These are phyloP conservation scores for Ascochyta fabae DNA, from an alignment of 2,329 filamentous ascomycete species.

Conservation along the genomic window DNA sequence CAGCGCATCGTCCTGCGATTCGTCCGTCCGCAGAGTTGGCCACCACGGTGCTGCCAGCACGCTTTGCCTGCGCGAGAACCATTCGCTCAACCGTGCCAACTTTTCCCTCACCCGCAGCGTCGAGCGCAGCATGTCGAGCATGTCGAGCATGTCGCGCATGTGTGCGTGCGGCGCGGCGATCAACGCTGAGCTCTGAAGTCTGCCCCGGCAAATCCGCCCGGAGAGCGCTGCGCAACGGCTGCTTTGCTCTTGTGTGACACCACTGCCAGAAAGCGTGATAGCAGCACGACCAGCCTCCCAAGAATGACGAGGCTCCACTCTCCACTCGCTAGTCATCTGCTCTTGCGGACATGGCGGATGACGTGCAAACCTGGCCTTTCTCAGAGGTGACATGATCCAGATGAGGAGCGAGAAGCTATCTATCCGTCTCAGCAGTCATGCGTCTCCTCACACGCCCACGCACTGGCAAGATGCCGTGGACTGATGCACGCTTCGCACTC, in stretches of 20 bases:
- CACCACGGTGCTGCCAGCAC: slow-evolving; percentile 26
- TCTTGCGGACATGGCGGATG: slow-evolving; percentile 40
- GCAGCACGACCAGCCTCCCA: slow-evolving; percentile 23
- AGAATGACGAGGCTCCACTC: slow-evolving; percentile 29
- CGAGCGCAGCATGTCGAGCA: slow-evolving; percentile 2
- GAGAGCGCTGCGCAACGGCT: background rate
- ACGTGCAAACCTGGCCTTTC: slow-evolving; percentile 38
- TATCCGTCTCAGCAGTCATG: slow-evolving; percentile 45
- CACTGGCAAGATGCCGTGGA: slow-evolving; percentile 8
- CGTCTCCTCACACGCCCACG: slow-evolving; percentile 22
- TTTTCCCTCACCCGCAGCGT: slow-evolving; percentile 11
- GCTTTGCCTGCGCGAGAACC: slow-evolving; percentile 7
- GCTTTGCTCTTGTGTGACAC: slow-evolving; percentile 20
- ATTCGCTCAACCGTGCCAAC: slow-evolving; percentile 25
- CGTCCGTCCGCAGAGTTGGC: slow-evolving; percentile 25
- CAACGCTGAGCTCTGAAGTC: background rate
- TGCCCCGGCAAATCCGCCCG: background rate
- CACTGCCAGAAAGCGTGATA: slow-evolving; percentile 24
- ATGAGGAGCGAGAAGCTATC: slow-evolving; percentile 28
- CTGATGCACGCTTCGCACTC: slow-evolving; percentile 10
- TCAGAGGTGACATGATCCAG: slow-evolving; percentile 21
- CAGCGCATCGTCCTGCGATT: slow-evolving; percentile 23
- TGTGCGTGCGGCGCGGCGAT: slow-evolving; percentile 8
- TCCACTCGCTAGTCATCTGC: slow-evolving; percentile 41
- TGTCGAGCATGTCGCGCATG: slow-evolving; percentile 8